Evolutionary conservation across 495 filamentous ascomycete genomes (phyloP).

Genomic region (Penicillium odoratum): DNA sequence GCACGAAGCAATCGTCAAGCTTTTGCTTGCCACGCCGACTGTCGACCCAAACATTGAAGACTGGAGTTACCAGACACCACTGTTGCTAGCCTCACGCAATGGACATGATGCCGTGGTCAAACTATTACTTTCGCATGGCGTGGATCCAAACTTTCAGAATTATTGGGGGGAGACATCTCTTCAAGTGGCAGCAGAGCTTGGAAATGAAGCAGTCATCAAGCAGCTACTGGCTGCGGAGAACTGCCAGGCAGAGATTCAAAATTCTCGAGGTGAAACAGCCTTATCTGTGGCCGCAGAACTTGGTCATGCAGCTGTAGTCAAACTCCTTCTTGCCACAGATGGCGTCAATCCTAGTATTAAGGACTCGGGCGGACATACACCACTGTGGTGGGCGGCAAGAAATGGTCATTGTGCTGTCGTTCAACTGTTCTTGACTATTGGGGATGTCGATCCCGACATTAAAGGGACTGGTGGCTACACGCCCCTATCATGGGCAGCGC

Average conservation of each 20-base stretch:
- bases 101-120: background rate
- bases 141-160: constrained; percentile 3
- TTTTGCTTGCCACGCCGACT: too few species aligned
- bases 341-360: background rate
- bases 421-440: background rate
- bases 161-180: background rate
- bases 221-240: background rate
- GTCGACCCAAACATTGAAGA: too few species aligned
- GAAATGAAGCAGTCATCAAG: background rate
- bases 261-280: background rate
- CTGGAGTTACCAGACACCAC: background rate
- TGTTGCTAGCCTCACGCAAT: background rate
- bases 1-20: too few species aligned
- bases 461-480: background rate
- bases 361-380: background rate
- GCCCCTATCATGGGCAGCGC: background rate
- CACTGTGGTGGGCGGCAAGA: background rate
- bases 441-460: background rate
- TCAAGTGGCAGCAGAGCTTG: background rate
- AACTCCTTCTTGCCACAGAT: background rate
- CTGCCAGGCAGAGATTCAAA: background rate
- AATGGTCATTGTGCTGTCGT: background rate
- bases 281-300: constrained; percentile 1
- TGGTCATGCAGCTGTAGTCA: background rate
- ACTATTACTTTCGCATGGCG: background rate